Evolutionary conservation across 306 rosid species (phyloP).

Genomic region (Lotus japonicus): DNA sequence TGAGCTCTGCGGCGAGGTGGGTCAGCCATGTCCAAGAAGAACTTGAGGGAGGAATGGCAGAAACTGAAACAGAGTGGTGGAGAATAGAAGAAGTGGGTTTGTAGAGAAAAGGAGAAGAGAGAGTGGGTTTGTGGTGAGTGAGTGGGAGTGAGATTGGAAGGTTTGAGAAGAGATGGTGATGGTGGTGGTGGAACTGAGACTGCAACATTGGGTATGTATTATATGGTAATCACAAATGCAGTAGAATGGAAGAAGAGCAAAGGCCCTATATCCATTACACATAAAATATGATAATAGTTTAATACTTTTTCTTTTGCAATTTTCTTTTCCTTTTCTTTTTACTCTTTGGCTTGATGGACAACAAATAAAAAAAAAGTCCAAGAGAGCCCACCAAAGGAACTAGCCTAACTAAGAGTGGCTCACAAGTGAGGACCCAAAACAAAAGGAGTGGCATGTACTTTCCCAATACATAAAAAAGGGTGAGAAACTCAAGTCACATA

Average conservation of each 20-base stretch:
- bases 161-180: constrained; percentile 37
- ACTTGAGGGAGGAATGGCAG: constrained; percentile 27
- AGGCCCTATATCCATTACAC: neutral
- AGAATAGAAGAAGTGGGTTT: constrained; percentile 32
- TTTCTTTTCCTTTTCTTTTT: neutral
- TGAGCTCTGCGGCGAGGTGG: constrained; percentile 34
- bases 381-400: no score
- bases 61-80: constrained; percentile 27
- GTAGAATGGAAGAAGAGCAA: neutral
- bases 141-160: constrained; percentile 10
- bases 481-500: no score
- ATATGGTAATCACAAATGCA: neutral
- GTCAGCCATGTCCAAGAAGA: constrained; percentile 42
- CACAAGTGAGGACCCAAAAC: no score
- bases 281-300: neutral
- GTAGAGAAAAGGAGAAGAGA: constrained; percentile 9
- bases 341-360: no score
- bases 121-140: constrained; percentile 13
- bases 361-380: no score
- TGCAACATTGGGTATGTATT: constrained; percentile 41
- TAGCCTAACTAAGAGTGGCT: no score
- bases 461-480: no score
- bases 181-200: constrained; percentile 29
- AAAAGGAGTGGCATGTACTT: no score
- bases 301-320: no score